These are phyloP conservation scores for Takakia lepidozioides DNA, from an alignment of 225 moss, liverwort and hornwort genomes.

Conservation along the genomic window DNA sequence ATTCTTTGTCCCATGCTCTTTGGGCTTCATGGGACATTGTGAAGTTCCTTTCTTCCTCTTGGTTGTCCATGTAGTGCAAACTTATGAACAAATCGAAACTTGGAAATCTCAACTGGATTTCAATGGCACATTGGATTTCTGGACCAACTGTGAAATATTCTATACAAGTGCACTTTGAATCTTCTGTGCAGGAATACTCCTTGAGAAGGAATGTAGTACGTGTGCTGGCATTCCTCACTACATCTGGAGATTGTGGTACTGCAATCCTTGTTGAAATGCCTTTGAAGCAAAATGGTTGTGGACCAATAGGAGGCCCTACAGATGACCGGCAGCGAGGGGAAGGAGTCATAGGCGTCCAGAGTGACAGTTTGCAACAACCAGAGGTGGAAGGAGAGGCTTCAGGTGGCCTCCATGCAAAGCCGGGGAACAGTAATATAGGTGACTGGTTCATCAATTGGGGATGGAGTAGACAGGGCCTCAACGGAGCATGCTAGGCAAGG, in stretches of 20 bases:
- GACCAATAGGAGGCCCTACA: slow-evolving; percentile 19
- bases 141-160: no score
- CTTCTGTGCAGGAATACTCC: slow-evolving; percentile 46
- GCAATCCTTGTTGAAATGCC: slow-evolving; percentile 41
- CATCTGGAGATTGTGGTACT: slow-evolving; percentile 62
- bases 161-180: no score
- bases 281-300: slow-evolving; percentile 12
- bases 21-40: no score
- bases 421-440: slow-evolving; percentile 14
- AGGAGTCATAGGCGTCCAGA: slow-evolving; percentile 31
- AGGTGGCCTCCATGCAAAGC: slow-evolving; percentile 4
- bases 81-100: no score
- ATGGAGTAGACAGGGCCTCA: slow-evolving; percentile 1
- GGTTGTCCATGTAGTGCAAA: no score
- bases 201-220: slow-evolving; percentile 73
- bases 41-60: no score
- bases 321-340: slow-evolving; percentile 31
- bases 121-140: no score
- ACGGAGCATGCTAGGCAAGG: no score
- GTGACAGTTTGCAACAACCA: slow-evolving; percentile 32
- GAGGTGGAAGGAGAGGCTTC: no score
- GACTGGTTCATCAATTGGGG: background rate
- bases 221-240: slow-evolving; percentile 62
- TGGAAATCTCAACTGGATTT: no score
- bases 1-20: no score